A percentile compares a stretch with the other conserved stretches of the same genome.
Evolutionary conservation across 75 land plant species (phyloP).

Genomic region (Chamaecyparis obtusa): DNA sequence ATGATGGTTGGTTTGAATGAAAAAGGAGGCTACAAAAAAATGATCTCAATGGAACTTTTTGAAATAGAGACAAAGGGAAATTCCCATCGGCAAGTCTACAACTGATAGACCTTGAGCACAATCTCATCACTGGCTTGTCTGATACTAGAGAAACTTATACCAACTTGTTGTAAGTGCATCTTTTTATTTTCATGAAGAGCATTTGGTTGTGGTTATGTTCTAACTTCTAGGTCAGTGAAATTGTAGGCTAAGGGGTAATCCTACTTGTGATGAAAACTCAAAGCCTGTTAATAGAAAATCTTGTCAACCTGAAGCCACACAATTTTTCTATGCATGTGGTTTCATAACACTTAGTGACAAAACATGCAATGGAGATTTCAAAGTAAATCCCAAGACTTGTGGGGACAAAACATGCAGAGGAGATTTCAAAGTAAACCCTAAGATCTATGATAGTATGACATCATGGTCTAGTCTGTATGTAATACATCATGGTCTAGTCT

Average conservation of each 20-base stretch:
- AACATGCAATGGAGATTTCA: slow-evolving; percentile 33
- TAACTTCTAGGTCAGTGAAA: neutral
- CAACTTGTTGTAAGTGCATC: slow-evolving; percentile 38
- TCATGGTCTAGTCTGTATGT: too few species aligned
- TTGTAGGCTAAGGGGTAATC: slow-evolving; percentile 57
- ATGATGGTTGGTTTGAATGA: neutral
- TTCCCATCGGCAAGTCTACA: slow-evolving; percentile 23
- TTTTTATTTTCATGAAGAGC: neutral
- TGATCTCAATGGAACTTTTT: slow-evolving; percentile 38
- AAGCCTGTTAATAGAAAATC: slow-evolving; percentile 13
- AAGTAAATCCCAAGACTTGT: slow-evolving; percentile 31
- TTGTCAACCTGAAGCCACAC: slow-evolving; percentile 31
- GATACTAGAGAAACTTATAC: slow-evolving; percentile 16
- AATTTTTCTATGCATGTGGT: slow-evolving; percentile 38
- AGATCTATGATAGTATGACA: slow-evolving; percentile 57
- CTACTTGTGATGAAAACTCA: slow-evolving; percentile 18
- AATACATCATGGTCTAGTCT: too few species aligned
- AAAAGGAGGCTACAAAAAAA: slow-evolving; percentile 53
- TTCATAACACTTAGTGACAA: slow-evolving; percentile 28
- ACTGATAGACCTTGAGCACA: slow-evolving; percentile 47
- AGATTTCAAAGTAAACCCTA: slow-evolving; percentile 43
- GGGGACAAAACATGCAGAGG: slow-evolving; percentile 27
- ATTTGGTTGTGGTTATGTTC: neutral
- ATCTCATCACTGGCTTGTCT: slow-evolving; percentile 21
- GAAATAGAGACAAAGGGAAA: slow-evolving; percentile 29